Evolutionary conservation across 768 basidiomycete species (phyloP), one percentile per base, ranked within the genome.

Genomic region (Porphyrellus cyaneotinctus): DNA sequence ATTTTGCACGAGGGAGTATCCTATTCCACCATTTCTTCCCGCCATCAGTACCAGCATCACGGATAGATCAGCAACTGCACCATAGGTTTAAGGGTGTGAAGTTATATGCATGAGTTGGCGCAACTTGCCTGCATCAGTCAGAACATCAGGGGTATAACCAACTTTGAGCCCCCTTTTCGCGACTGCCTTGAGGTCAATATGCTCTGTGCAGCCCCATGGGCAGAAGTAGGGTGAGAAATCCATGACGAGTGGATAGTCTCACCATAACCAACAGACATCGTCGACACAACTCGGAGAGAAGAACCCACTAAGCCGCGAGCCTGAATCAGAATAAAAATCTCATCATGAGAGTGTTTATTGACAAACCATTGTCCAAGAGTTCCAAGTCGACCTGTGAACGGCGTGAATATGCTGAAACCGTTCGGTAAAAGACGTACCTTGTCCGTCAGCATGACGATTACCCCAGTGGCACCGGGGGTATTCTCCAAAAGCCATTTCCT

Each of bases 11-110:
- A 93, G 59, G 1, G 74, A 65, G 47, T 80, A 78, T 2, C 81
- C 80, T 56, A 83, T 76, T 4, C 83, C 84, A 5, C 76, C 87
- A 46, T 90, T 86, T n/a, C 97, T 79, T 46, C 86, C 80, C 0
- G 95, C 94, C 94, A 97, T 97, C 24, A 99, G 77, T 0, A 85
- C 86, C 13, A 99, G 81, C 90, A 97, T 92, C 36, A 95, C 79
- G 0, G 85, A 81, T 10, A 91, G 68, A 67, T 99, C 97, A 17
- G 97, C 95, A 20, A 97, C 95, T 93, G 48, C 4, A 56, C 38
- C n/a, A 33, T 28, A n/a, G 33, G 26, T 42, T 46, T 2, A 47
- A 35, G 28, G 24, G 30, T 26, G 23, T 46, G 28, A 43, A 39
- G 13, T 6, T 39, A 12, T 5, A 47, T 31, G 47, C 26, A 28